phyloP scores from a whole-genome alignment of 2,329 filamentous ascomycete genomes.

The Clarireedia homoeocarpa region DNA sequence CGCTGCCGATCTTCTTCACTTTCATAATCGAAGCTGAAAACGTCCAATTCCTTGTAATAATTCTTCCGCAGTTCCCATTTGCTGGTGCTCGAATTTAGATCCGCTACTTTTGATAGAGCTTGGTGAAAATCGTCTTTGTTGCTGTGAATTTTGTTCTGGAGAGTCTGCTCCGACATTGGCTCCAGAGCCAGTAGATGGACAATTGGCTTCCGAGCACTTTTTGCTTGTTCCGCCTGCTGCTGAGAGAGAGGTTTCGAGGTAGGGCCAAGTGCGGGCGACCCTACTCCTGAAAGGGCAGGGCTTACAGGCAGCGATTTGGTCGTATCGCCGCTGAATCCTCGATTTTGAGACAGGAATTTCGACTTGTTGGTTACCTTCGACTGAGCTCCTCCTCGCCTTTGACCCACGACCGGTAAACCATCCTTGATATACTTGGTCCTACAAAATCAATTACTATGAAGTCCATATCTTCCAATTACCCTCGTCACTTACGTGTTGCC shows the following conservation, averaged over 20 bases:
- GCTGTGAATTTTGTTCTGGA: conserved; percentile 44
- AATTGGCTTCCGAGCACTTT: conserved; percentile 44
- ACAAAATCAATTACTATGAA: conserved; percentile 26
- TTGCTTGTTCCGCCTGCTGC: conserved; percentile 44
- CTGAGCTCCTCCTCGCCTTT: conserved; percentile 16
- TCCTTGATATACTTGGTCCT: conserved; percentile 35
- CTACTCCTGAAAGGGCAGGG: conserved; percentile 46
- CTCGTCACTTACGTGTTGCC: conserved; percentile 36
- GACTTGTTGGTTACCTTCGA: conserved; percentile 20
- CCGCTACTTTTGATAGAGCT: conserved; percentile 51
- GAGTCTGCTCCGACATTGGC: conserved; percentile 42
- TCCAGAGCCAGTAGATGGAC: conserved; percentile 54
- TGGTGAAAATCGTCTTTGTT: conserved; percentile 44
- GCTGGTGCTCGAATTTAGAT: conserved; percentile 38
- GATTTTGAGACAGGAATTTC: conserved; percentile 22
- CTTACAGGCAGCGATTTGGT: conserved; percentile 42
- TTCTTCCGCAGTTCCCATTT: conserved; percentile 49
- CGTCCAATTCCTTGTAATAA: conserved; percentile 56
- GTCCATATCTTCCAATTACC: conserved; percentile 13
- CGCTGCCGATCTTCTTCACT: conserved; percentile 47
- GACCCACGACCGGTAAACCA: conserved; percentile 16
- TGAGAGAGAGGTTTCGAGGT: conserved; percentile 44
- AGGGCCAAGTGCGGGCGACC: conserved; percentile 45
- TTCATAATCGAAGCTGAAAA: conserved; percentile 53
- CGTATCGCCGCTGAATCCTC: conserved; percentile 18